A percentile compares a stretch with the other conserved stretches of the same genome.
Evolutionary conservation across 768 basidiomycete species (phyloP).

Genomic region (Boletus sp.): DNA sequence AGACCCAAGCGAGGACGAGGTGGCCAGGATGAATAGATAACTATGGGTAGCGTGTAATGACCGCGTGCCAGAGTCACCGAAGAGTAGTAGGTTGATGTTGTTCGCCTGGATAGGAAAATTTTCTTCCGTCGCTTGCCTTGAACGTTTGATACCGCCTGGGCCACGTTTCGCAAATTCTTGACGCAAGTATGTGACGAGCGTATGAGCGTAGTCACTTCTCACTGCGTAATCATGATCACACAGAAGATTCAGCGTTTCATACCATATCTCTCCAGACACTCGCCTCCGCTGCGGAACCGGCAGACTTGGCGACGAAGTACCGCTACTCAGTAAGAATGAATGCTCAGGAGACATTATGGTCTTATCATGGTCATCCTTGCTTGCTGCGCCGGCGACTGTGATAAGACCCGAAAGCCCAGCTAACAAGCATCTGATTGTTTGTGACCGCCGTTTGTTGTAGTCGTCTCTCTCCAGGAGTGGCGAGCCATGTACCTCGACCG

Average conservation of each 20-base stretch:
- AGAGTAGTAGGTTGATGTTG: constrained; percentile 46
- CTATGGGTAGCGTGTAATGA: constrained; percentile 81
- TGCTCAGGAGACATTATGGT: constrained; percentile 18
- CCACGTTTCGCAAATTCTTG: constrained; percentile 67
- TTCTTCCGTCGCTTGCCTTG: constrained; percentile 46
- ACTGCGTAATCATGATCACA: constrained; percentile 79
- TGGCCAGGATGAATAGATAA: constrained; percentile 75
- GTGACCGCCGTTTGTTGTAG: constrained; percentile 47
- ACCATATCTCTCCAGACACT: constrained; percentile 83
- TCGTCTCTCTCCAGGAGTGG: constrained; percentile 37
- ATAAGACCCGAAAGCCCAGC: constrained; percentile 70
- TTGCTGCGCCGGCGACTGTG: constrained; percentile 49
- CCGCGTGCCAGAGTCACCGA: constrained; percentile 60
- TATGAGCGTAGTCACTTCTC: constrained; percentile 71
- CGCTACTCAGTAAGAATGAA: constrained; percentile 28
- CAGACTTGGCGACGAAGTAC: constrained; percentile 20
- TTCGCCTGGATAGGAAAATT: constrained; percentile 43
- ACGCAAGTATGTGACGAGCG: constrained; percentile 71
- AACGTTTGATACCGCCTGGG: constrained; percentile 44
- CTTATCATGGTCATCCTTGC: constrained; percentile 22
- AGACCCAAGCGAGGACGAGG: constrained; percentile 60
- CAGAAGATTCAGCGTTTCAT: constrained; percentile 81
- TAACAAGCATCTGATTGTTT: constrained; percentile 68
- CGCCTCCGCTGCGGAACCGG: constrained; percentile 56
- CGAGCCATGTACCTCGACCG: constrained; percentile 64